Evolutionary conservation across 768 basidiomycete species (phyloP).

Genomic region (Calocera cornea): DNA sequence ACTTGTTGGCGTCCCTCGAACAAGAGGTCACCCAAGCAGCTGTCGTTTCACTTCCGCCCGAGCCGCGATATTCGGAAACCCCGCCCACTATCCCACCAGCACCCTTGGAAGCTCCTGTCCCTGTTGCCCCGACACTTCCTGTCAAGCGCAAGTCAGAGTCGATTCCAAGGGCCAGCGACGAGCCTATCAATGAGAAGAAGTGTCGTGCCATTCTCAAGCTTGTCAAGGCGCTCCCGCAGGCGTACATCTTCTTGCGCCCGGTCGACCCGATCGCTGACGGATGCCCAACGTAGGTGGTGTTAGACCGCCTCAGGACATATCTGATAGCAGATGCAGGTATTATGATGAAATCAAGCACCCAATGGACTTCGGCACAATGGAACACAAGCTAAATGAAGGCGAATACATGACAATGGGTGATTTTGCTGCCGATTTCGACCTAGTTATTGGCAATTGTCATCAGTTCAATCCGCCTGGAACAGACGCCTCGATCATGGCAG

Average conservation of each 20-base stretch:
- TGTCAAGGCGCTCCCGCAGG: conserved; percentile 49
- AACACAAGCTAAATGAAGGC: conserved; percentile 46
- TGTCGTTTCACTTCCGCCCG: not conserved
- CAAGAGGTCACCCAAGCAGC: not conserved
- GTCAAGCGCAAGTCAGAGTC: not conserved
- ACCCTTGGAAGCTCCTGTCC: not conserved
- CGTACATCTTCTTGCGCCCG: conserved; percentile 59
- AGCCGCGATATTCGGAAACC: not conserved
- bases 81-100: not conserved
- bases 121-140: not conserved
- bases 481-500: conserved; percentile 57
- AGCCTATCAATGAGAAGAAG: conserved; percentile 67
- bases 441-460: conserved; percentile 80
- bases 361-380: conserved; percentile 87
- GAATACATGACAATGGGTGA: conserved; percentile 71
- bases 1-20: not conserved
- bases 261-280: conserved; percentile 75
- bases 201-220: conserved; percentile 56
- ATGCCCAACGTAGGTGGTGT: conserved; percentile 64
- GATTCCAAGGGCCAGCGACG: not conserved
- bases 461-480: conserved; percentile 81
- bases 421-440: conserved; percentile 63
- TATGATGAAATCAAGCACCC: conserved; percentile 81
- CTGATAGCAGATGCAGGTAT: conserved; percentile 42
- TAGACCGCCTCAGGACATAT: not conserved